A percentile compares a stretch with the other conserved stretches of the same genome.
Evolutionary conservation across 305 asterid species (phyloP).

Genomic region (Rubia balearica): DNA sequence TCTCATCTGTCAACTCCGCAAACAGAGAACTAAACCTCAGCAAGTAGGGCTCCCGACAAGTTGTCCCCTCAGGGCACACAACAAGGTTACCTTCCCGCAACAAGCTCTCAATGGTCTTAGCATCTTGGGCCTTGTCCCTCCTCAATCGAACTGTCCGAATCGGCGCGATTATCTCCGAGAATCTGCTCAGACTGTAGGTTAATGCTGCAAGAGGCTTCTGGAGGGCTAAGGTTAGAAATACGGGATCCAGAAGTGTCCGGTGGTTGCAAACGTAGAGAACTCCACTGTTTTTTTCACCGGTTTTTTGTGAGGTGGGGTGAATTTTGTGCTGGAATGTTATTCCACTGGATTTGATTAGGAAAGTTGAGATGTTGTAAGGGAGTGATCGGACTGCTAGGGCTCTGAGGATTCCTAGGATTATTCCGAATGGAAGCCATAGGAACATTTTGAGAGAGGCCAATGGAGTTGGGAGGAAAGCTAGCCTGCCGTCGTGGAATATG

Average conservation of each 20-base stretch:
- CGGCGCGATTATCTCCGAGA: constrained; percentile 72
- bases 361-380: constrained; percentile 21
- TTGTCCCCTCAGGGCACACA: constrained; percentile 88
- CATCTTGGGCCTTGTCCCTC: constrained; percentile 49
- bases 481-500: constrained; percentile 73
- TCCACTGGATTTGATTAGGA: constrained; percentile 5
- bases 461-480: constrained; percentile 49
- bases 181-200: constrained; percentile 72
- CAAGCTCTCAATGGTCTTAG: constrained; percentile 39
- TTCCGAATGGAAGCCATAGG: constrained; percentile 53
- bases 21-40: constrained; percentile 74
- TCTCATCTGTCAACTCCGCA: constrained; percentile 68
- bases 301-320: background rate
- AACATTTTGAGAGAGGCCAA: constrained; percentile 35
- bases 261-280: constrained; percentile 78
- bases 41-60: constrained; percentile 83
- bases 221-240: constrained; percentile 46
- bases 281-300: constrained; percentile 8
- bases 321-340: background rate
- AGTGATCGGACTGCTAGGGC: constrained; percentile 39
- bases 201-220: constrained; percentile 62
- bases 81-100: constrained; percentile 66
- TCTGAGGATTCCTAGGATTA: constrained; percentile 42
- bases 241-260: constrained; percentile 73
- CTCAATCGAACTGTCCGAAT: constrained; percentile 57